Evolutionary conservation across 1,284 basidiomycete genomes (phyloP).

Genomic region (Coniophora puteana): DNA sequence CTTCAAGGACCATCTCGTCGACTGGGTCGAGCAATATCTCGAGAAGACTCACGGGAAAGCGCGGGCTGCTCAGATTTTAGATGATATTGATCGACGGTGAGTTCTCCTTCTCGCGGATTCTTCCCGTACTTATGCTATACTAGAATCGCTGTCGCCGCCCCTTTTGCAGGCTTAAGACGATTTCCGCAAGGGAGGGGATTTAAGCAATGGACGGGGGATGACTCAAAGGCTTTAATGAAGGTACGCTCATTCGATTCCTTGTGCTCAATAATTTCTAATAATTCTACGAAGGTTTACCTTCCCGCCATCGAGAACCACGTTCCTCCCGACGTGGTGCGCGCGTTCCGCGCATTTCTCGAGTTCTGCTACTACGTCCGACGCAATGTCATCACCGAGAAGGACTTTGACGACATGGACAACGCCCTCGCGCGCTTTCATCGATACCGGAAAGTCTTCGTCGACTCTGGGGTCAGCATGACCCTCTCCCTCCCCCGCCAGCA

Average conservation of each 20-base stretch:
- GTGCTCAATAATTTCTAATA: neutral
- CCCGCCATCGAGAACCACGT: neutral
- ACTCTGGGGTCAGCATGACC: neutral
- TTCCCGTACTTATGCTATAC: no score
- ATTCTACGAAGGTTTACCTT: neutral
- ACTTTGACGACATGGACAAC: slow-evolving; percentile 5
- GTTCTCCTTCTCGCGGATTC: no score
- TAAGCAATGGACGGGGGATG: slow-evolving; percentile 14
- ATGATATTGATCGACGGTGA: slow-evolving; percentile 1
- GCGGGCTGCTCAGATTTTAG: neutral
- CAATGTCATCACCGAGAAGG: neutral
- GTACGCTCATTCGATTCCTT: slow-evolving; percentile 1
- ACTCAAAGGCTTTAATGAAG: slow-evolving; percentile 15
- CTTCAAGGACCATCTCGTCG: no score
- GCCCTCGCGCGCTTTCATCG: neutral
- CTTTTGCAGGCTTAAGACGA: slow-evolving; percentile 4
- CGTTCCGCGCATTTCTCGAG: slow-evolving; percentile 1
- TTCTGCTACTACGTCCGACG: slow-evolving; percentile 1
- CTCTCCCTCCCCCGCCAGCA: slow-evolving; percentile 22
- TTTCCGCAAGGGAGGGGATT: slow-evolving; percentile 13
- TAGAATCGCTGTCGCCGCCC: slow-evolving; percentile 7
- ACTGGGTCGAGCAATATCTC: slow-evolving; percentile 1
- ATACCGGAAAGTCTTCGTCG: neutral
- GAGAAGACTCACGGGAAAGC: neutral
- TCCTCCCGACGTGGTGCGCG: neutral